Percentiles rank a stretch among this genome's conserved stretches.
These are phyloP conservation scores for Cystofilobasidium bisporidii DNA, from an alignment of 768 basidiomycete genomes.

Conservation along the genomic window DNA sequence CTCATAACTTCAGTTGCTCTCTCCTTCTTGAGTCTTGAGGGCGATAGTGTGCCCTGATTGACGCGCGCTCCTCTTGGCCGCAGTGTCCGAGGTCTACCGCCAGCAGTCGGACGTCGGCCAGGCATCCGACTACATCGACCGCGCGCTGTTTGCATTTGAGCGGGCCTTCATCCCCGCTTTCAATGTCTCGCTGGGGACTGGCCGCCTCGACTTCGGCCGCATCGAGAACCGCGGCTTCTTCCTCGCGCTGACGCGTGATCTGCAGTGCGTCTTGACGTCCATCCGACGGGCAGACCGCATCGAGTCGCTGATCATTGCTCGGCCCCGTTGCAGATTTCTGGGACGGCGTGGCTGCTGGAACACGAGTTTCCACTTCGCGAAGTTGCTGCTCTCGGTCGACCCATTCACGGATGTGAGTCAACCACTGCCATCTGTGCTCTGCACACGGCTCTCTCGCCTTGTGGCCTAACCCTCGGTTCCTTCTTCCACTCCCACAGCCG, in stretches of 20 bases:
- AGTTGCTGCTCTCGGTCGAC: conserved; percentile 74
- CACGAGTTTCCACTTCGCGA: conserved; percentile 82
- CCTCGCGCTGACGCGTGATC: conserved; percentile 72
- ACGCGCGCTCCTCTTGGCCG: neutral
- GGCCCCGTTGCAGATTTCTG: conserved; percentile 69
- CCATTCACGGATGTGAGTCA: conserved; percentile 47
- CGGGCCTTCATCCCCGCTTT: conserved; percentile 78
- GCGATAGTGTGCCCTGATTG: neutral
- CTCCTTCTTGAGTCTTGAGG: neutral
- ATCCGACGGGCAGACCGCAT: no score
- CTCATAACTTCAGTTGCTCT: neutral
- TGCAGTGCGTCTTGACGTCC: conserved; percentile 50
- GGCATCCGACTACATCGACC: conserved; percentile 78
- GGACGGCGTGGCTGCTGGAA: conserved; percentile 80
- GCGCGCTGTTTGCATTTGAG: conserved; percentile 89
- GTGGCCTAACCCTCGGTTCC: no score
- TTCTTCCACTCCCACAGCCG: conserved; percentile 41
- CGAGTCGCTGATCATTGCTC: no score
- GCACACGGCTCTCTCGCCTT: no score
- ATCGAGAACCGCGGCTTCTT: conserved; percentile 92
- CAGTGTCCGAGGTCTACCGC: conserved; percentile 29
- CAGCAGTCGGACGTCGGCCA: conserved; percentile 58
- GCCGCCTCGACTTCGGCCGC: conserved; percentile 75
- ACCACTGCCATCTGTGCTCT: no score
- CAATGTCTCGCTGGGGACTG: conserved; percentile 68